These are phyloP conservation scores for Diplodia sapinea DNA, from an alignment of 2,329 filamentous ascomycete species.

Conservation along the genomic window DNA sequence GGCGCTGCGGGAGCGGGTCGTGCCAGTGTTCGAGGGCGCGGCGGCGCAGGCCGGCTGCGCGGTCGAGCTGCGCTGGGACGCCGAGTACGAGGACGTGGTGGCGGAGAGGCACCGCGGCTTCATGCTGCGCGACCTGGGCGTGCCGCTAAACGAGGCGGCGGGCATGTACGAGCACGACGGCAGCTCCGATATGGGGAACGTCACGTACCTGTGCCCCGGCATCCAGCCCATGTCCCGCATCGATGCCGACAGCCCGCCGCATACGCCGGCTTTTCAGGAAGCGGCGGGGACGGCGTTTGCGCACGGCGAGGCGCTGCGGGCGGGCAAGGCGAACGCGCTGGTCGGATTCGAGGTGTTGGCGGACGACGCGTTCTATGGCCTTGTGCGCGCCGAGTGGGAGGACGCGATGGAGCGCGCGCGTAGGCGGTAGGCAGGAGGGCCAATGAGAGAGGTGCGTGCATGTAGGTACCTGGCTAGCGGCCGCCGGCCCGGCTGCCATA, in stretches of 20 bases:
- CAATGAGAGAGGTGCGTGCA: not conserved
- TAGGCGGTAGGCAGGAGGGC: not conserved
- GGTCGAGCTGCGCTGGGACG: conserved; percentile 25
- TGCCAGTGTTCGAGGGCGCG: conserved; percentile 56
- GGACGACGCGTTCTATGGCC: conserved; percentile 30
- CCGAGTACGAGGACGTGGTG: conserved; percentile 28
- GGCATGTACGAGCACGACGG: conserved; percentile 13
- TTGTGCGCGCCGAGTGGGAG: conserved; percentile 32
- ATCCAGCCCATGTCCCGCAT: conserved; percentile 36
- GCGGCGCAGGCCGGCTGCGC: conserved; percentile 55
- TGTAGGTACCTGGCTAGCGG: no score
- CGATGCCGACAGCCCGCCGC: conserved; percentile 33
- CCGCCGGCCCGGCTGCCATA: not conserved
- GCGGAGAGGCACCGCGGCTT: conserved; percentile 14
- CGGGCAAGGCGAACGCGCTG: conserved; percentile 33
- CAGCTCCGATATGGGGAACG: conserved; percentile 36
- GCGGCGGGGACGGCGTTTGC: conserved; percentile 33
- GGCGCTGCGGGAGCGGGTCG: conserved; percentile 41
- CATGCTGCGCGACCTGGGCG: conserved; percentile 10
- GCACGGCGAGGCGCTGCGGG: conserved; percentile 35
- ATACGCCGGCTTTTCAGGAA: conserved; percentile 34
- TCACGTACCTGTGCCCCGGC: conserved; percentile 34
- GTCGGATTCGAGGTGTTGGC: conserved; percentile 30
- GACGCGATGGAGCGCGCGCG: conserved; percentile 23
- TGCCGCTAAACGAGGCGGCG: conserved; percentile 20